Evolutionary conservation across 2,329 filamentous ascomycete species (phyloP).

Genomic region (Alternaria sp.): DNA sequence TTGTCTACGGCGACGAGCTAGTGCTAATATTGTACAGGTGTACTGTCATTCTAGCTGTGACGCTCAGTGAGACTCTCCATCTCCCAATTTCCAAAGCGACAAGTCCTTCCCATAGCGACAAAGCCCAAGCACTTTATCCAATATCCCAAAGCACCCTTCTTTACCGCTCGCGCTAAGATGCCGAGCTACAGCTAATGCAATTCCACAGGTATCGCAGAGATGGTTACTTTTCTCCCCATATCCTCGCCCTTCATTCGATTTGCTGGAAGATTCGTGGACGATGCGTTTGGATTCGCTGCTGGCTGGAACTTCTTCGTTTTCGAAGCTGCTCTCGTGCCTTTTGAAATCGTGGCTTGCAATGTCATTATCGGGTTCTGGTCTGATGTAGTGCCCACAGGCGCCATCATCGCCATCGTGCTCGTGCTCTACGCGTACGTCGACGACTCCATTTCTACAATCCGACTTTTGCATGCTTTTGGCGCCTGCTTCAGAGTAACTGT

Average conservation of each 20-base stretch:
- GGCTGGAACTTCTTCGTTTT: slow-evolving; percentile 80
- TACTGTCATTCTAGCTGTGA: slow-evolving; percentile 53
- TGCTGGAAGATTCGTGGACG: slow-evolving; percentile 77
- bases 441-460: neutral
- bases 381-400: slow-evolving; percentile 66
- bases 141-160: slow-evolving; percentile 22
- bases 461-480: neutral
- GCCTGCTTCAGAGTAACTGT: neutral
- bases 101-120: slow-evolving; percentile 28
- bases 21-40: slow-evolving; percentile 42
- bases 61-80: slow-evolving; percentile 46
- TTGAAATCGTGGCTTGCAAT: slow-evolving; percentile 66
- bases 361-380: slow-evolving; percentile 57
- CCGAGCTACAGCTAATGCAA: slow-evolving; percentile 28
- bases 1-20: neutral
- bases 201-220: slow-evolving; percentile 68
- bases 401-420: slow-evolving; percentile 68
- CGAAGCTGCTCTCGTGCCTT: slow-evolving; percentile 72
- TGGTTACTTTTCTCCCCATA: slow-evolving; percentile 79
- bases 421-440: slow-evolving; percentile 64
- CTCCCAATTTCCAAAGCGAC: slow-evolving; percentile 31
- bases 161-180: slow-evolving; percentile 2
- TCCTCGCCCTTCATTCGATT: slow-evolving; percentile 82
- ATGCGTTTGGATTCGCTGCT: slow-evolving; percentile 75
- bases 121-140: slow-evolving; percentile 21